Base-by-base conservation (phyloP, 139 green algal genomes). In the Trebouxia sp. region DNA sequence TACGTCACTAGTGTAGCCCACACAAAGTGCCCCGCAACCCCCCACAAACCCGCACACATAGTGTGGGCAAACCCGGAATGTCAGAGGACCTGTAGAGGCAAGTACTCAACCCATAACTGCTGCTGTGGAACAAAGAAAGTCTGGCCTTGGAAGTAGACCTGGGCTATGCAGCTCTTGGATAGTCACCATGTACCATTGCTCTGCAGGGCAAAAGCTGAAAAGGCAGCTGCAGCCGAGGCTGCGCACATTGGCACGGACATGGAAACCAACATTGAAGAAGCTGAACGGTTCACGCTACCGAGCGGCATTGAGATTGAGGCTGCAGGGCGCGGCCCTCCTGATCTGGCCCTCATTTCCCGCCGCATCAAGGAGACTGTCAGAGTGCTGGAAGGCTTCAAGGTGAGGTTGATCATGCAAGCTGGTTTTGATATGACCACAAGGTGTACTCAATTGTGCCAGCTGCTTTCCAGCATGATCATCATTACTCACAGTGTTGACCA, bases 351-450 rank as follows among this genome's bases (percentile, higher is more conserved):
- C 10, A 84, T 93, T 39, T 66, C 87, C 66, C 77, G 77, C 1
- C 88, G 88, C 76, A 91, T 94, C 55, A 85, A 88, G 81, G 90
- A 94, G 51, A 85, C 95, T 22, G 90, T 93, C 56, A 80, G 84
- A 10, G 88, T 97, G 81, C 85, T 98, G 82, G 90, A 94, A 30
- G 87, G 94, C 84, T 98, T 98, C 78, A 85, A 82, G n/a, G 42
- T 66, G 50, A 84, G 91, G n/a, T n/a, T n/a, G n/a, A n/a, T 72
- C 65, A 91, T 5, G 85, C 91, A 20, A 7, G n/a, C n/a, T n/a
- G n/a, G n/a, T n/a, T n/a, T n/a, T n/a, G n/a, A n/a, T n/a, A n/a
- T n/a, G n/a, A n/a, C n/a, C n/a, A n/a, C n/a, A n/a, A n/a, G n/a
- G n/a, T n/a, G n/a, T n/a, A n/a, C n/a, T n/a, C n/a, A n/a, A n/a